These are phyloP conservation scores for Arthrobotrys sinensis DNA, from an alignment of 2,329 filamentous ascomycete species.

Conservation along the genomic window DNA sequence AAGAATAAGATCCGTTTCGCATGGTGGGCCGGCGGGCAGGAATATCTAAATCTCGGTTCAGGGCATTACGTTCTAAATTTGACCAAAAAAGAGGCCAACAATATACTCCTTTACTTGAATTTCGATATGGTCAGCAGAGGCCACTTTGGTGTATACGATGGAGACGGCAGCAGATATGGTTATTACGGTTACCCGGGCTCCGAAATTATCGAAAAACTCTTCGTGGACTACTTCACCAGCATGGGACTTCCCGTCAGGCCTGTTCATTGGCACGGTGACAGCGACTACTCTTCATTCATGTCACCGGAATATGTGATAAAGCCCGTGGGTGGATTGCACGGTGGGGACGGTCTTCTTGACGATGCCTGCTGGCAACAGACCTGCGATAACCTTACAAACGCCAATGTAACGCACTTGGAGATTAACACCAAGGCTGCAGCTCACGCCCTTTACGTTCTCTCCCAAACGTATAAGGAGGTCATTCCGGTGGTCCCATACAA, in stretches of 20 bases:
- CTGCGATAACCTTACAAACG: constrained; percentile 66
- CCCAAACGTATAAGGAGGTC: no score
- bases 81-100: no score
- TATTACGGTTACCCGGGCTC: constrained; percentile 64
- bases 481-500: no score
- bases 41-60: no score
- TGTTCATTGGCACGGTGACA: constrained; percentile 65
- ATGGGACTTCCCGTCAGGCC: constrained; percentile 63
- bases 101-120: constrained; percentile 66
- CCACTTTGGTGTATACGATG: constrained; percentile 66
- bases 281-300: no score
- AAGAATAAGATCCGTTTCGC: no score
- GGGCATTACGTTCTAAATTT: no score
- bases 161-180: constrained; percentile 64
- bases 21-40: no score
- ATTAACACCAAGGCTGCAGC: constrained; percentile 66
- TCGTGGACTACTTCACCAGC: constrained; percentile 64
- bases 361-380: constrained; percentile 67
- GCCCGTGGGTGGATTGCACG: no score
- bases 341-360: no score
- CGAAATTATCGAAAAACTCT: constrained; percentile 66
- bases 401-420: constrained; percentile 65
- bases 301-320: no score
- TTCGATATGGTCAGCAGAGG: constrained; percentile 67
- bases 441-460: constrained; percentile 21